Base-by-base conservation (phyloP, 129 eudicot species). In the Flaveria linearis region DNA sequence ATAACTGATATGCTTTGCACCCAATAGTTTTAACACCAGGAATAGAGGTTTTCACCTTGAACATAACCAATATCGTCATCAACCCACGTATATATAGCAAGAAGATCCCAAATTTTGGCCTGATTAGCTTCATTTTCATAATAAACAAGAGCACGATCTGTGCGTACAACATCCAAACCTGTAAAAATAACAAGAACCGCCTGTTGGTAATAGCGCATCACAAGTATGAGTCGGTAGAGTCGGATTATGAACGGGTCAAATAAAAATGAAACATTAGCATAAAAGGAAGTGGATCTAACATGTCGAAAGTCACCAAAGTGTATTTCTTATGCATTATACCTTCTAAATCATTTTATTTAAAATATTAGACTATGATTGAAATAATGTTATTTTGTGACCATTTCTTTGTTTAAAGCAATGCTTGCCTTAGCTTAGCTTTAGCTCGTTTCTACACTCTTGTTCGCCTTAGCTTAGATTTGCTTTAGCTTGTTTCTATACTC, bases 111-210 rank as follows among this genome's bases (percentile, higher is more conserved):
- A 23, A 94, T 92, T 81, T 91, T 94, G 71, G 97, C 97, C 85
- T 82, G 93, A 73, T 94, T 94, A 77, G 83, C 91, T 86, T 88
- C 92, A 61, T 69, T 86, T 80, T 94, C 97, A 68, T 94, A 94
- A 78, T 52, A 94, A 36, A 89, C 84, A 56, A 94, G 96, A 66
- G 97, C 49, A 43, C 92, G 99, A 82, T 94, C 99, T 9, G 99
- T 94, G 61, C 99, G 93, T 55, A 84, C 89, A 47, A 94, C 99
- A 84, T 94, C 99, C 86, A 94, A 85, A 83, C 98, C 98, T 93
- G 75, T 64, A 81, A 65, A 68, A 52, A 63, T 36, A 36, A 36
- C 41, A 46, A 76, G 43, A 66, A 63, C 61, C 60, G 52, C 65
- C 33, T 68, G 62, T 69, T 57, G 57, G 45, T 78, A 64, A 49